A percentile compares a stretch with the other conserved stretches of the same genome.
These are phyloP conservation scores for Tuber aestivum DNA, from an alignment of 495 filamentous ascomycete species.

Conservation along the genomic window DNA sequence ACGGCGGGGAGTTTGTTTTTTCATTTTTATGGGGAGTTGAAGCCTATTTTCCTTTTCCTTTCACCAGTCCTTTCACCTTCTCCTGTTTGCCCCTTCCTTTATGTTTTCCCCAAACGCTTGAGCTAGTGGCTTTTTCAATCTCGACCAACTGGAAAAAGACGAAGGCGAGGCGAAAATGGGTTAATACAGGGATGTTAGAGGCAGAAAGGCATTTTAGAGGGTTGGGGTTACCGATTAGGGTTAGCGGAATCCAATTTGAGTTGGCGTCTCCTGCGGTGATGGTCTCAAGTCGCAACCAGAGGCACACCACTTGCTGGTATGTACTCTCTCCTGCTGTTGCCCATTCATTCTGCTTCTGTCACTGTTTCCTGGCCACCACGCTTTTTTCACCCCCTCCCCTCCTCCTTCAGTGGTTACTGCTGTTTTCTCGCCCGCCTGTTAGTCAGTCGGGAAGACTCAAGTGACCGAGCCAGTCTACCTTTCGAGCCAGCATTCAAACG, in stretches of 20 bases:
- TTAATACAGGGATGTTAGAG: constrained; percentile 22
- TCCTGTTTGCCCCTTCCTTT: neutral
- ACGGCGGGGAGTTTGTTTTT: neutral
- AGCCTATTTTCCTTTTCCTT: neutral
- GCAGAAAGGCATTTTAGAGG: constrained; percentile 34
- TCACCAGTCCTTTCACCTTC: neutral
- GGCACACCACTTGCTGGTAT: constrained; percentile 32
- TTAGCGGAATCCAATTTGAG: constrained; percentile 36
- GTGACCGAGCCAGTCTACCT: neutral
- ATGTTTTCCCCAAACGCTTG: neutral
- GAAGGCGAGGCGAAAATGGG: constrained; percentile 31
- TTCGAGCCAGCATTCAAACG: constrained; percentile 2
- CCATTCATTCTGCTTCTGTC: constrained; percentile 31
- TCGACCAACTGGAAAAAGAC: constrained; percentile 23
- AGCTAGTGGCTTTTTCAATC: constrained; percentile 1
- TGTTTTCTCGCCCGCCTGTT: constrained; percentile 6
- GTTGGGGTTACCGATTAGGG: constrained; percentile 33
- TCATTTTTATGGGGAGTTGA: neutral
- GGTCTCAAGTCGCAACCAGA: constrained; percentile 28
- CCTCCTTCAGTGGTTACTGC: constrained; percentile 24
- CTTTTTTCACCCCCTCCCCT: constrained; percentile 23
- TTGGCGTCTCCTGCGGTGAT: constrained; percentile 32
- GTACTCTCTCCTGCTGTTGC: constrained; percentile 21
- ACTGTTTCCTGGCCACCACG: constrained; percentile 30
- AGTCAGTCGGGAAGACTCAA: neutral